phyloP scores from a whole-genome alignment of 305 asterid genomes.

The Withania somnifera region DNA sequence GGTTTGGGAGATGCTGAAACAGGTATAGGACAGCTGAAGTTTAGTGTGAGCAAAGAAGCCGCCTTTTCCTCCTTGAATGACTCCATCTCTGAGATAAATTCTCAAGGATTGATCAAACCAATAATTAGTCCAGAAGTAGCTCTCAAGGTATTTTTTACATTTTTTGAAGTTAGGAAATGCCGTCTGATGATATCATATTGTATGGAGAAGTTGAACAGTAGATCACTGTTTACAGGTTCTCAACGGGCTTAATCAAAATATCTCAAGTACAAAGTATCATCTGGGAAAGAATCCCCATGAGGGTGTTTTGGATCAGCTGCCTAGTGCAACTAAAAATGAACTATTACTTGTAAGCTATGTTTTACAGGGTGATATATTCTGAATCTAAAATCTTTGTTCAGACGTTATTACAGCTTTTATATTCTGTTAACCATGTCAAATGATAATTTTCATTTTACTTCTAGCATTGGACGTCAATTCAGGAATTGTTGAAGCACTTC shows the following conservation, averaged over 20 bases:
- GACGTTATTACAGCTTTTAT: not conserved
- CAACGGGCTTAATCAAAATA: slow-evolving; percentile 62
- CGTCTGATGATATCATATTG: not conserved
- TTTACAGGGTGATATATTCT: not conserved
- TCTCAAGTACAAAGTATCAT: slow-evolving; percentile 79
- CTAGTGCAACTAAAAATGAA: slow-evolving; percentile 60
- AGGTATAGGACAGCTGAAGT: slow-evolving; percentile 38
- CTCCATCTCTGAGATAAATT: slow-evolving; percentile 41
- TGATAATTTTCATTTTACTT: slow-evolving; percentile 10
- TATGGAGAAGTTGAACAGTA: not conserved
- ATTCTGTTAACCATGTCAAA: not conserved
- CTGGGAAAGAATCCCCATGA: slow-evolving; percentile 79
- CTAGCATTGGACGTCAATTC: slow-evolving; percentile 86
- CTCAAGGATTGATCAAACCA: slow-evolving; percentile 56
- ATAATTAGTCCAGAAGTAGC: slow-evolving; percentile 60
- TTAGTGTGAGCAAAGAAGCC: slow-evolving; percentile 42
- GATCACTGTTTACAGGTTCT: slow-evolving; percentile 40
- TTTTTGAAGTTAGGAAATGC: not conserved
- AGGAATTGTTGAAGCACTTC: slow-evolving; percentile 87
- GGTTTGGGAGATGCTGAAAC: slow-evolving; percentile 58
- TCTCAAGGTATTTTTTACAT: slow-evolving; percentile 46
- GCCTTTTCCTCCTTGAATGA: slow-evolving; percentile 61
- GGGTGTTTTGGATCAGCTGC: slow-evolving; percentile 72
- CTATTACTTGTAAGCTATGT: slow-evolving; percentile 59
- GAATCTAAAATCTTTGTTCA: not conserved